Base-by-base conservation (phyloP, 805 yeast species). In the Dipodascopsis uninucleata region DNA sequence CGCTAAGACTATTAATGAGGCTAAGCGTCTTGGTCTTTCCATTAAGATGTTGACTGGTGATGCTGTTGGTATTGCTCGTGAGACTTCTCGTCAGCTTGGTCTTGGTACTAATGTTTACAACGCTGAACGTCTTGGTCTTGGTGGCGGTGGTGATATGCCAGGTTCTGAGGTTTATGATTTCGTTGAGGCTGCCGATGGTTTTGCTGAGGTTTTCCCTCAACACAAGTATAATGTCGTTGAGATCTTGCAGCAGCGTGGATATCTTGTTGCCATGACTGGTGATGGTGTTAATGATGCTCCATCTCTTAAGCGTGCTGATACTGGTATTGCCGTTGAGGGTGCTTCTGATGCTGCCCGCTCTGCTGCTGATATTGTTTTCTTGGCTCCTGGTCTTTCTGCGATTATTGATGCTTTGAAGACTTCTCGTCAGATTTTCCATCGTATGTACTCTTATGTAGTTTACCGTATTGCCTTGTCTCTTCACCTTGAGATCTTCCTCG, bases 11-110 rank as follows among this genome's bases (percentile, higher is more conserved):
- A 93, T 88, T 68, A 70, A 76, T 71, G 96, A 88, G 75, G 96
- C 96, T 62, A 81, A 84, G 75, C 65, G 74, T 60, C 79, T 88
- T 66, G 96, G 96, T 80, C 79, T 88, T 67, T 82, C 93, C 74
- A 93, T 88, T 62, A 88, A 88, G 83, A 88, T 88, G 96, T 81
- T 88, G 71, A 88, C 96, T 74, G 96, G 96, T 81, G 96, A 88
- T 76, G 96, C 96, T 71, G 96, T 88, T 66, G 96, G 96, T 79
- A 88, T 88, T 74, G 96, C 96, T 65, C 85, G 87, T 80, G 96
- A 88, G 77, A 88, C 96, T 69, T 86, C 95, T 75, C 85, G 96
- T 74, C 96, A 88, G 79, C 80, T 88, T 70, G 96, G 96, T 71
- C 76, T 88, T 62, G 96, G 96, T 74, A 84, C 94, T 62, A 86